Evolutionary conservation across 371 early-diverging fungal species (phyloP).

Genomic region (Mortierella sp.): DNA sequence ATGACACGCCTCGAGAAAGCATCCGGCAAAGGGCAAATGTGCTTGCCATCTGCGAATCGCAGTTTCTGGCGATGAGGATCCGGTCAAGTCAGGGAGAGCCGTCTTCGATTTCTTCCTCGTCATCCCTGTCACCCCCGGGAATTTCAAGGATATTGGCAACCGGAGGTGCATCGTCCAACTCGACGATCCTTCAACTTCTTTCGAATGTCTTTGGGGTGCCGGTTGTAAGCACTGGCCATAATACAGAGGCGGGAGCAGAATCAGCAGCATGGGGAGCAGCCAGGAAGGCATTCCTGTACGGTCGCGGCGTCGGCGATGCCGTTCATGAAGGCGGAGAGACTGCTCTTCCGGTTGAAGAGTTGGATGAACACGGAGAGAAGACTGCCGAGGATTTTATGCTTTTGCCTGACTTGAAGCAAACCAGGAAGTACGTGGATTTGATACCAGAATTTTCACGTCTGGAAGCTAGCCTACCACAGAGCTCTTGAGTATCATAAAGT

Average conservation of each 20-base stretch:
- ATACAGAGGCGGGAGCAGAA: slow-evolving; percentile 26
- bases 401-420: slow-evolving; percentile 23
- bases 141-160: slow-evolving; percentile 68
- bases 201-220: slow-evolving; percentile 78
- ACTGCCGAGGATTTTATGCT: neutral
- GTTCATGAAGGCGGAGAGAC: neutral
- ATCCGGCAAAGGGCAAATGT: slow-evolving; percentile 57
- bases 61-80: slow-evolving; percentile 78
- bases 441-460: slow-evolving; percentile 31
- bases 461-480: neutral
- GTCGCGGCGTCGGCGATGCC: neutral
- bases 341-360: neutral
- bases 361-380: slow-evolving; percentile 10
- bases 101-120: neutral
- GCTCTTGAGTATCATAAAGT: too few relatives aligned
- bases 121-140: slow-evolving; percentile 16
- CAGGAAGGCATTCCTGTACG: slow-evolving; percentile 41
- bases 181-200: slow-evolving; percentile 64
- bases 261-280: slow-evolving; percentile 57
- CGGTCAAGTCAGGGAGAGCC: slow-evolving; percentile 10
- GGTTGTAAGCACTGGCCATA: slow-evolving; percentile 59
- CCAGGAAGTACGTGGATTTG: slow-evolving; percentile 19
- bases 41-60: slow-evolving; percentile 79
- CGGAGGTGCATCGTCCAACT: slow-evolving; percentile 81
- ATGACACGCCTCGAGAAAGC: neutral